Base-by-base conservation (phyloP, 1,284 basidiomycete genomes). In the Vanrija pseudolonga region DNA sequence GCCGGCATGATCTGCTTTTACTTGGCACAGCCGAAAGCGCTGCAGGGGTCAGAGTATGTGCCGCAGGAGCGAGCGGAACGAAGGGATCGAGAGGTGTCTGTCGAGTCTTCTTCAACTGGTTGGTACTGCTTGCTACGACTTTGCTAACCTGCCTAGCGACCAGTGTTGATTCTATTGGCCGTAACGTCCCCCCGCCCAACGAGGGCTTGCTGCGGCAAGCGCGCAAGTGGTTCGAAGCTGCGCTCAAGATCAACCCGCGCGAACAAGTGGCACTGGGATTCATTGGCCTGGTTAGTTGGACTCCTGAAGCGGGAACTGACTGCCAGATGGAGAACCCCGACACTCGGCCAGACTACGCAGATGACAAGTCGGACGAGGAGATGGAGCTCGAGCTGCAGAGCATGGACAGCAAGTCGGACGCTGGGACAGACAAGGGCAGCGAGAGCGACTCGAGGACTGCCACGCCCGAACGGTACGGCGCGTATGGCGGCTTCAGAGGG, bases 1-100 rank as follows among this genome's bases (percentile, higher is more conserved):
- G 90, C 90, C 3, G 91, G 89, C 3, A 74, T 93, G 56, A 75
- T 90, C 11, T 82, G 80, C 38, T 78, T 91, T 57, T 80, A 71
- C 50, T 67, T 79, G 20, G 76, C 78, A 6, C 76, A 78, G 55
- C 70, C 76, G 0, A 32, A 38, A 17, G 17, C 18, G 20, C 12
- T 8, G 50, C 41, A n/a, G 47, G 42, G 15, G 46, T 32, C 19
- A 4, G 40, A 19, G n/a, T 19, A 18, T 8, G 39, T 11, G 17
- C 39, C n/a, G 39, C 39, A 40, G n/a, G 32, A 9, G 12, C 12
- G 11, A 14, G 12, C 32, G 14, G 32, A 12, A 14, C 32, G 32
- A 12, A 3, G 2, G 39, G 39, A 32, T 11, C 32, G 32, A 32
- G 12, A 9, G 32, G 9, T 12, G 9, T 36, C 19, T 5, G 26